A percentile compares a stretch with the other conserved stretches of the same genome.
Evolutionary conservation across 2,329 filamentous ascomycete species (phyloP).

Genomic region (Calonectria ilicicola): DNA sequence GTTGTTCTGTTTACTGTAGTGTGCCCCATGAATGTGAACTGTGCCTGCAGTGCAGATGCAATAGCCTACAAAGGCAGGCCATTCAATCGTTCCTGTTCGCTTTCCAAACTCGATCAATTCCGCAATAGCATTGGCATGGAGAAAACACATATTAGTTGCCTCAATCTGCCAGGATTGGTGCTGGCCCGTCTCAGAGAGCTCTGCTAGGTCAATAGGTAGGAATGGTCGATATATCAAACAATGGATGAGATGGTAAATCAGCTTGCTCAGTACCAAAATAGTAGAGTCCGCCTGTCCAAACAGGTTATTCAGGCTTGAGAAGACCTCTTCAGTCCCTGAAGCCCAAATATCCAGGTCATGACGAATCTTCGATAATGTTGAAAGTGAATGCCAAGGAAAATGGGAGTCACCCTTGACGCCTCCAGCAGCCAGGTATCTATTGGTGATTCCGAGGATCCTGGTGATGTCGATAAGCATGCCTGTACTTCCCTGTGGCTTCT

Average conservation of each 20-base stretch:
- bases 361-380: slow-evolving; percentile 86
- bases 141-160: slow-evolving; percentile 86
- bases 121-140: slow-evolving; percentile 89
- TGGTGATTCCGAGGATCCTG: slow-evolving; percentile 84
- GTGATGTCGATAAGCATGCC: slow-evolving; percentile 88
- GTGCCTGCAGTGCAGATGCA: slow-evolving; percentile 89
- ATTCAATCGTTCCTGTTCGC: slow-evolving; percentile 80
- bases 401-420: slow-evolving; percentile 91
- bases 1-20: slow-evolving; percentile 72
- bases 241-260: slow-evolving; percentile 88
- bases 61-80: slow-evolving; percentile 88
- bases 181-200: slow-evolving; percentile 83
- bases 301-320: slow-evolving; percentile 79
- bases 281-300: slow-evolving; percentile 85
- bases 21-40: slow-evolving; percentile 87
- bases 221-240: slow-evolving; percentile 90
- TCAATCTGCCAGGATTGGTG: slow-evolving; percentile 95
- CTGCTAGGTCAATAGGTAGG: slow-evolving; percentile 84
- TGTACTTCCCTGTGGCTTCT: slow-evolving; percentile 79
- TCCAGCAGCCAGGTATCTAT: slow-evolving; percentile 84
- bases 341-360: slow-evolving; percentile 90
- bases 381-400: slow-evolving; percentile 90
- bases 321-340: slow-evolving; percentile 82
- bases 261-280: slow-evolving; percentile 83
- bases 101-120: slow-evolving; percentile 85